Base-by-base conservation (phyloP, 768 basidiomycete species). In the Suillus spraguei region DNA sequence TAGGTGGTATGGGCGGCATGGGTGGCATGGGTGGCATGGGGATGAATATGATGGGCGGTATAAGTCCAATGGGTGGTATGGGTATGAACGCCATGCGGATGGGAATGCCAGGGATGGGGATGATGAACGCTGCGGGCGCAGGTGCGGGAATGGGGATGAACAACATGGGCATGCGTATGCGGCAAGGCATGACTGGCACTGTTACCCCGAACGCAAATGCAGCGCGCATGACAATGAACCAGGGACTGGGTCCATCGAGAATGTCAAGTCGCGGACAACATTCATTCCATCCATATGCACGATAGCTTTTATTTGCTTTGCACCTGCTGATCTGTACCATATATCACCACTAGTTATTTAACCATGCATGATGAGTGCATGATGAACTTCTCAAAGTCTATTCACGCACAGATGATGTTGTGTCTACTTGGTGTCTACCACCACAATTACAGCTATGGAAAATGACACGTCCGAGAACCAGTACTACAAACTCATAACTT, bases 281-380 rank as follows among this genome's bases (percentile, higher is more conserved):
- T 66, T 80, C 78, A 63, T 88, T 86, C 74, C 87, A 88, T 74
- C 87, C 87, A n/a, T 88, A 88, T 70, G 80, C 86, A 60, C 81
- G 87, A 68, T 87, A 77, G 74, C 33, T 39, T 62, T 50, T 59
- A 60, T 49, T 47, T 52, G 39, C 24, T 32, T 32, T 13, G 63
- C 50, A 65, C 62, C 72, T 54, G 64, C 50, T 64, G 58, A 56
- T 55, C 61, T 74, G 73, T 74, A 71, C 49, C 64, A 71, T 74
- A 74, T 76, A 76, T 71, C 65, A 71, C 59, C 61, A 50, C 55
- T 69, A 69, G 67, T 71, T 17, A 54, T 71, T 52, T 63, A 61
- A 53, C 11, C 20, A 53, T 53, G 17, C 49, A 49, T 28, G 20
- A 35, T n/a, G 33, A 53, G 33, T n/a, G 33, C 10, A 35, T 35